These are phyloP conservation scores for Tulasnella sp. DNA, from an alignment of 768 basidiomycete genomes.

Conservation along the genomic window DNA sequence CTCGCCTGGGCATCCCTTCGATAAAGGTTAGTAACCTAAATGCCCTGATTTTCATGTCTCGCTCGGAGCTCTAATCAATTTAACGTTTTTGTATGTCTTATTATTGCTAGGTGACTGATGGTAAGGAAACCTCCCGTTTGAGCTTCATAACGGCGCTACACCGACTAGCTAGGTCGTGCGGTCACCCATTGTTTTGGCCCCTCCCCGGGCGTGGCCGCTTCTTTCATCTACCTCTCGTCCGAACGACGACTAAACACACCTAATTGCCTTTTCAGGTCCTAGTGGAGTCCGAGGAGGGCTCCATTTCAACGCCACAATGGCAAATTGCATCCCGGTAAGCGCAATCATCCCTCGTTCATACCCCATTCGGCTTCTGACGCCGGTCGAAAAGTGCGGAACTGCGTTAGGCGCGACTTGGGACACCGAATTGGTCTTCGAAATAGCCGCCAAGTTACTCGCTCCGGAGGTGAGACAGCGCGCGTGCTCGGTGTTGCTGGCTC, in stretches of 20 bases:
- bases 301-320: constrained; percentile 50
- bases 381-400: constrained; percentile 45
- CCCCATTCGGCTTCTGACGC: no score
- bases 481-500: constrained; percentile 65
- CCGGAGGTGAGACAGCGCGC: constrained; percentile 67
- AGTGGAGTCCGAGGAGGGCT: constrained; percentile 53
- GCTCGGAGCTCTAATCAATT: background rate
- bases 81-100: background rate
- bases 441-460: constrained; percentile 59
- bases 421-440: constrained; percentile 56
- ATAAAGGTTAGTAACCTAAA: constrained; percentile 67
- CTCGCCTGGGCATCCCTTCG: constrained; percentile 69
- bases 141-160: background rate
- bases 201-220: background rate
- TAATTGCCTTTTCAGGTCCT: constrained; percentile 53
- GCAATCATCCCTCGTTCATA: background rate
- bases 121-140: background rate
- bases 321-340: constrained; percentile 72
- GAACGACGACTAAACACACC: background rate
- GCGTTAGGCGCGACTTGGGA: constrained; percentile 63
- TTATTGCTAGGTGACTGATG: background rate
- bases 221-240: background rate
- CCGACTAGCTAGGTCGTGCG: background rate
- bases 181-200: background rate
- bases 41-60: constrained; percentile 51